These are phyloP conservation scores for Cudoniella acicularis DNA, from an alignment of 495 filamentous ascomycete genomes.

Conservation along the genomic window DNA sequence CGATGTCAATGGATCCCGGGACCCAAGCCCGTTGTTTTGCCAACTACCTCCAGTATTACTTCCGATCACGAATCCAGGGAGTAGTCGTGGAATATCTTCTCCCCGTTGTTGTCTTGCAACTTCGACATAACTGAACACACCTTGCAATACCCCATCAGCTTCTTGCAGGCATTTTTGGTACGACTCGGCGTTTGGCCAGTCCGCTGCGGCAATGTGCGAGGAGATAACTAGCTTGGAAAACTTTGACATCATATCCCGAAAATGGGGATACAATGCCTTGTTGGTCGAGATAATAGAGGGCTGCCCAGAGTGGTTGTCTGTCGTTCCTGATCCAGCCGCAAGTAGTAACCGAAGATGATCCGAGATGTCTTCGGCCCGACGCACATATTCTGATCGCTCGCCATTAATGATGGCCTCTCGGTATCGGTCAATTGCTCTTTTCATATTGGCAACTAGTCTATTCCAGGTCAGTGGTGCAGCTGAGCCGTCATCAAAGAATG, in stretches of 20 bases:
- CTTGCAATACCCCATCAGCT: constrained; percentile 89
- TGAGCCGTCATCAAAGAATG: constrained; percentile 81
- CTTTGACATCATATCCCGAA: constrained; percentile 98
- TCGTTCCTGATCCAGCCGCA: constrained; percentile 91
- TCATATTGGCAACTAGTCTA: constrained; percentile 85
- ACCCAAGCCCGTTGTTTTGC: constrained; percentile 81
- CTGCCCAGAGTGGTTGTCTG: constrained; percentile 96
- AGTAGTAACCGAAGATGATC: constrained; percentile 93
- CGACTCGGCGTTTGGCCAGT: constrained; percentile 85
- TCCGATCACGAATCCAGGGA: constrained; percentile 86
- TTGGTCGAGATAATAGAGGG: constrained; percentile 99
- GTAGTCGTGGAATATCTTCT: constrained; percentile 81
- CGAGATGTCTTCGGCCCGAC: constrained; percentile 91
- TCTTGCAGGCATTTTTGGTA: constrained; percentile 92
- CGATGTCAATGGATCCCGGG: constrained; percentile 62
- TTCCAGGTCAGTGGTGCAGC: constrained; percentile 80
- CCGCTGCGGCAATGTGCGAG: constrained; percentile 94
- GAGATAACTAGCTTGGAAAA: constrained; percentile 98
- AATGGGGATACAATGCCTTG: constrained; percentile 93
- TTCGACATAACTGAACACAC: constrained; percentile 93
- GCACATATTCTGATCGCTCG: constrained; percentile 84
- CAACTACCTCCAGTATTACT: constrained; percentile 82
- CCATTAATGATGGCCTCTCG: constrained; percentile 75
- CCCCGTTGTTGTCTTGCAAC: constrained; percentile 88
- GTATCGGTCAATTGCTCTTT: constrained; percentile 79